Base-by-base conservation (phyloP, 2,329 filamentous ascomycete genomes). In the Fusarium goolgardi region DNA sequence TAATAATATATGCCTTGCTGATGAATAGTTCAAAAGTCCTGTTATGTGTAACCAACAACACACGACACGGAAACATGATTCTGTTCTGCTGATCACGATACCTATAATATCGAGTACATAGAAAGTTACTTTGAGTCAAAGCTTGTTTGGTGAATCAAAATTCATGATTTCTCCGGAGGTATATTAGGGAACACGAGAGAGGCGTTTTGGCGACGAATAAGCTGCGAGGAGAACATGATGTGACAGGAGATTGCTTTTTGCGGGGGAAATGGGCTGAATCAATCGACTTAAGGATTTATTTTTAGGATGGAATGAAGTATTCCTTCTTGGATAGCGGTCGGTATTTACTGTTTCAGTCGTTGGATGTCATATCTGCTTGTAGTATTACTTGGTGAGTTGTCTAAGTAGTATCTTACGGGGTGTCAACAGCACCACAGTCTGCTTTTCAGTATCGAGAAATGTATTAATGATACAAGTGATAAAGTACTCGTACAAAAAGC, bases 121-220 rank as follows among this genome's bases (percentile, higher is more conserved):
- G 21, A 20, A 13, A n/a, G 37, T 6, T 6, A n/a, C 25, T 32
- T 12, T 20, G 43, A 15, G 15, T 31, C 32, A 16, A 39, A 39
- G 18, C 29, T 23, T 51, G 54, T 43, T 37, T 34, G 11, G 35
- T 12, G n/a, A 20, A 40, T 39, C 23, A 23, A 16, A 25, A 55
- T 44, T 29, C 31, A 16, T 44, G 41, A 40, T 62, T 49, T 25
- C 31, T 40, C 31, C 49, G 37, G 56, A 25, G 35, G 34, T 35
- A 25, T 37, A 13, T 64, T 54, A 45, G 59, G 34, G 40, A 64
- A 65, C 46, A 64, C 61, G 60, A 65, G 32, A 58, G 46, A 37
- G 50, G 60, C 60, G 49, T 65, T 65, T 18, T 37, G 15, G 20
- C 23, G 64, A 64, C 64, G 64, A 67, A 67, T 67, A 27, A 54